phyloP scores from a whole-genome alignment of 148 eudicot genomes.

The Fagopyrum esculentum region DNA sequence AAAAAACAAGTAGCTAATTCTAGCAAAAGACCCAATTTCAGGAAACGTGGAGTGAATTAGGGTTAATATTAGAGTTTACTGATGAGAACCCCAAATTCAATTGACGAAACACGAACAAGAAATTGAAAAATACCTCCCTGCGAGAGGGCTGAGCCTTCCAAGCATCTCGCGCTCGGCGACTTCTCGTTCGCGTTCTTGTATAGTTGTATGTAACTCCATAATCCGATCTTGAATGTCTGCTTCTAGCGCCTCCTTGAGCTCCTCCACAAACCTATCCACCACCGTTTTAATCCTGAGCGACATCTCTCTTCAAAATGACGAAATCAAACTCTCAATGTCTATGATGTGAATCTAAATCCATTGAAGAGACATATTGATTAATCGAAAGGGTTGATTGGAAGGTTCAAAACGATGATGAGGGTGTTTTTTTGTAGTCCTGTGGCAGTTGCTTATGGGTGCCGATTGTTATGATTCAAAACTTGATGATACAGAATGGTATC shows the following conservation, averaged over 20 bases:
- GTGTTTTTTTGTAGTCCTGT: no score
- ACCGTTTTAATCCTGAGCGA: constrained; percentile 82
- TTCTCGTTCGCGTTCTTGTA: constrained; percentile 86
- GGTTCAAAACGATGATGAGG: no score
- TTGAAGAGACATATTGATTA: no score
- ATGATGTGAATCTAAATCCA: no score
- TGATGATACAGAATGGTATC: no score
- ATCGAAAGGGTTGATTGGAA: no score
- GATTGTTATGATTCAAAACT: no score
- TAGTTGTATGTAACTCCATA: constrained; percentile 76
- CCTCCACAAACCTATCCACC: constrained; percentile 87
- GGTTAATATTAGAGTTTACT: neutral
- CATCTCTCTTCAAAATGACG: constrained; percentile 23
- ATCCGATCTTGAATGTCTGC: constrained; percentile 93
- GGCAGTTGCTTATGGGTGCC: no score
- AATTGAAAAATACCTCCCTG: constrained; percentile 52
- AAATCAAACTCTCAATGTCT: neutral
- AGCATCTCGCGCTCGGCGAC: constrained; percentile 98
- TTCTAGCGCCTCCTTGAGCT: constrained; percentile 87
- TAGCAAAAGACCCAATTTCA: neutral
- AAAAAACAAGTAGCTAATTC: neutral
- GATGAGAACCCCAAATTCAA: neutral
- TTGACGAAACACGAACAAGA: neutral
- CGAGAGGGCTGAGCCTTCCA: constrained; percentile 99
- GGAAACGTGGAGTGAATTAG: neutral